phyloP scores from a whole-genome alignment of 192 early-diverging fungal genomes.

The Lobosporangium transversale region DNA sequence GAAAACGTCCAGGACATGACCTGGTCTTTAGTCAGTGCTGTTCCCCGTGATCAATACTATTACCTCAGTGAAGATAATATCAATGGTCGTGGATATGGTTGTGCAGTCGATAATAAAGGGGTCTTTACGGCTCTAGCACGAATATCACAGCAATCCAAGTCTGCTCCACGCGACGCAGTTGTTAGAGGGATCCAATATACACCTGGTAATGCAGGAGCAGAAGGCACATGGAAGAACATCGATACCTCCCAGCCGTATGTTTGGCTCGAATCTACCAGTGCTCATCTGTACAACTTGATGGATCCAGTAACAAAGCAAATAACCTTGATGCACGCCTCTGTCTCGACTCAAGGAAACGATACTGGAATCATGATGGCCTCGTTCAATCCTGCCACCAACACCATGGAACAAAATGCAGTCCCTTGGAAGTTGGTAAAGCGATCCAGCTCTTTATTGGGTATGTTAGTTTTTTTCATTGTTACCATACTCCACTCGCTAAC shows the following conservation, averaged over 20 bases:
- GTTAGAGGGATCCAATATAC: neutral
- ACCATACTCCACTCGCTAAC: too few relatives aligned
- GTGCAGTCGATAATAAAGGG: neutral
- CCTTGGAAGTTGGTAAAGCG: neutral
- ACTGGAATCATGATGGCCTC: neutral
- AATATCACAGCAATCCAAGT: neutral
- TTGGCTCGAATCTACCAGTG: neutral
- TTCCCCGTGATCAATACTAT: neutral
- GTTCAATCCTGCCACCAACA: neutral
- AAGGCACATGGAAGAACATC: neutral
- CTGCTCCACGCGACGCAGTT: neutral
- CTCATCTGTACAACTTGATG: neutral
- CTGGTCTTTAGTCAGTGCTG: constrained; percentile 1
- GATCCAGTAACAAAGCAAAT: neutral
- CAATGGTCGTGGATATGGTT: neutral
- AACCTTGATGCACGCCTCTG: neutral
- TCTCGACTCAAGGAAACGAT: neutral
- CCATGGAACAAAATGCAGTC: neutral
- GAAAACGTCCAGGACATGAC: neutral
- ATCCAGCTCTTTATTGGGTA: neutral
- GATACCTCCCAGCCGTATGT: neutral
- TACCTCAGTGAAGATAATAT: neutral
- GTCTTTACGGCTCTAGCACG: constrained; percentile 4
- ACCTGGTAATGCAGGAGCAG: too few relatives aligned
- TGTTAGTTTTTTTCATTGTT: neutral